These are phyloP conservation scores for Tylopilus felleus DNA, from an alignment of 768 basidiomycete genomes.

Conservation along the genomic window DNA sequence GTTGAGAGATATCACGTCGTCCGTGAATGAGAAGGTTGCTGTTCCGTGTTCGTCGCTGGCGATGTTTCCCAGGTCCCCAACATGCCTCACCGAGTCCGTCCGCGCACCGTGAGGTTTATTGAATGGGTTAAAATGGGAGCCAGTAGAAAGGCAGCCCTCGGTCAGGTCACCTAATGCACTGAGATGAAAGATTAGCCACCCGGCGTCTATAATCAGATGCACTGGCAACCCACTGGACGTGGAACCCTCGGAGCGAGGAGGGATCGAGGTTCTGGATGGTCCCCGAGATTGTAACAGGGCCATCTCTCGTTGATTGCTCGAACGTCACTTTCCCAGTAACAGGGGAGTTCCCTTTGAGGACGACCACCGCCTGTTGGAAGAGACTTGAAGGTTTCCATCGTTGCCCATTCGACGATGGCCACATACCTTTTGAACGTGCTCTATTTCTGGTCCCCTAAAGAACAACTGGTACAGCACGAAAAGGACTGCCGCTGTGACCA, in stretches of 20 bases:
- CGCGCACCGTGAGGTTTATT: slow-evolving; percentile 64
- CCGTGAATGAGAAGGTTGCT: slow-evolving; percentile 56
- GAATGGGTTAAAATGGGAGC: slow-evolving; percentile 76
- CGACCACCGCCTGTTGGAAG: slow-evolving; percentile 47
- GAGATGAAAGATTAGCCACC: slow-evolving; percentile 1
- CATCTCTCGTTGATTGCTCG: slow-evolving; percentile 46
- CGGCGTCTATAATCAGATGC: slow-evolving; percentile 13
- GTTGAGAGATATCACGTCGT: slow-evolving; percentile 60
- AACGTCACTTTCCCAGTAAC: slow-evolving; percentile 68
- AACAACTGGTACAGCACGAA: slow-evolving; percentile 23
- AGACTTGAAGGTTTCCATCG: neutral
- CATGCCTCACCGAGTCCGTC: slow-evolving; percentile 52
- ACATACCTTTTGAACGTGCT: slow-evolving; percentile 22
- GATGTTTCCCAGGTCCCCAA: slow-evolving; percentile 78
- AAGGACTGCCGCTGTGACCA: slow-evolving; percentile 9
- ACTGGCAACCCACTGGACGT: slow-evolving; percentile 61
- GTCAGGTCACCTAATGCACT: slow-evolving; percentile 56
- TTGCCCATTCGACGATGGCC: neutral
- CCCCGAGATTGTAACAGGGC: slow-evolving; percentile 61
- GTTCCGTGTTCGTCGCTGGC: slow-evolving; percentile 54
- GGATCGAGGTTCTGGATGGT: slow-evolving; percentile 58
- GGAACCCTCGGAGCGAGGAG: slow-evolving; percentile 65
- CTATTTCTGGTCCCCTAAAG: slow-evolving; percentile 15
- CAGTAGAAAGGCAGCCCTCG: slow-evolving; percentile 64
- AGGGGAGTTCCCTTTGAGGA: slow-evolving; percentile 57